Conservation (phyloP, 140 eudicot genomes). For the Ambrosia hybrid region DNA sequence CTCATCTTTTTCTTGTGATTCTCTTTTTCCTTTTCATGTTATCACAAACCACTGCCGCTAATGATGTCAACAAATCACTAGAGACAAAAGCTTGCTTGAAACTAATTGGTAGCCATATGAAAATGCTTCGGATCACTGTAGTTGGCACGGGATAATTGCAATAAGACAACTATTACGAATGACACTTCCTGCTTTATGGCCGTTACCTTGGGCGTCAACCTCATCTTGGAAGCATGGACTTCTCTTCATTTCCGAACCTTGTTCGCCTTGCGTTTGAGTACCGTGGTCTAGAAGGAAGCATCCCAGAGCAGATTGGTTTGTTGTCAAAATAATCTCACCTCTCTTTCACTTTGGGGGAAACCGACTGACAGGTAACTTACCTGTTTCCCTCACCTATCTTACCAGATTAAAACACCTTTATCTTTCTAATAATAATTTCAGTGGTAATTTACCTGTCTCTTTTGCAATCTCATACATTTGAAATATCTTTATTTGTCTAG, state of each 20-base stretch:
- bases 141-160: neutral
- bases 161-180: no score
- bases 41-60: neutral
- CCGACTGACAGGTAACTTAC: neutral
- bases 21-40: neutral
- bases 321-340: neutral
- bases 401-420: neutral
- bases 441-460: neutral
- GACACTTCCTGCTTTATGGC: no score
- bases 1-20: neutral
- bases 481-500: neutral
- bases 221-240: neutral
- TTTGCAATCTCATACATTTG: neutral
- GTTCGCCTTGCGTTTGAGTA: neutral
- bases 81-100: neutral
- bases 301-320: constrained; percentile 3
- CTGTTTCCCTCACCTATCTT: neutral
- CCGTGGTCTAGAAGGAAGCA: neutral
- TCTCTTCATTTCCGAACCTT: constrained; percentile 8
- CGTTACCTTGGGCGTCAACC: neutral
- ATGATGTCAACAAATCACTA: neutral
- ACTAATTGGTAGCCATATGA: neutral
- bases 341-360: neutral
- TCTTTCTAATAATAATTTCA: neutral
- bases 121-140: neutral